These are phyloP conservation scores for Plasmodium cynomolgi DNA, from an alignment of 169 alveolate species.

Conservation along the genomic window DNA sequence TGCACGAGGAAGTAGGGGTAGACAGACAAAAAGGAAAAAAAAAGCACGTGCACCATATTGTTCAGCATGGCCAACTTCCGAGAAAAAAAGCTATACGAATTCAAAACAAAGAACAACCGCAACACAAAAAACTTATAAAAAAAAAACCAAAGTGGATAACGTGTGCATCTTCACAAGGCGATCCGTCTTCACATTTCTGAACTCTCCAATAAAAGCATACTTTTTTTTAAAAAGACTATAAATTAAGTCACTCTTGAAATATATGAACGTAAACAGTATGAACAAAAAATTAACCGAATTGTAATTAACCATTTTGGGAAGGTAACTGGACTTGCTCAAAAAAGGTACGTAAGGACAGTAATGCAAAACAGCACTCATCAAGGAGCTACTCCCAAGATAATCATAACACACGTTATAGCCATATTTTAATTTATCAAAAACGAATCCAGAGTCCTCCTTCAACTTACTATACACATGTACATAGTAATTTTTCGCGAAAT, in stretches of 20 bases:
- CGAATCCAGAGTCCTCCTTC: constrained; percentile 2
- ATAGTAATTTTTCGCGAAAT: constrained; percentile 32
- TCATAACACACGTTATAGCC: neutral
- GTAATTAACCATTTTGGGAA: constrained; percentile 44
- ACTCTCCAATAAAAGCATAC: constrained; percentile 75
- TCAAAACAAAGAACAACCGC: constrained; percentile 53
- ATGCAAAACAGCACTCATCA: neutral
- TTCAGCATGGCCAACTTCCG: constrained; percentile 22
- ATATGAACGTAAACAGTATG: constrained; percentile 45
- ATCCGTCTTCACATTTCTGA: constrained; percentile 56
- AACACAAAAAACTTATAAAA: constrained; percentile 63
- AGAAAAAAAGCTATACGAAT: constrained; percentile 62
- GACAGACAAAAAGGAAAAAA: constrained; percentile 38
- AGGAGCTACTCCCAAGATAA: neutral
- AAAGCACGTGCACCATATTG: constrained; percentile 40
- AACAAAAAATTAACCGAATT: constrained; percentile 67
- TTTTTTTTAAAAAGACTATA: constrained; percentile 66
- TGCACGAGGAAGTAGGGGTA: constrained; percentile 63
- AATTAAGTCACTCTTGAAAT: constrained; percentile 47
- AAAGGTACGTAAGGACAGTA: constrained; percentile 2
- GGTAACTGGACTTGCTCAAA: constrained; percentile 18
- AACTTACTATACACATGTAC: constrained; percentile 1
- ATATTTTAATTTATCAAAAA: neutral
- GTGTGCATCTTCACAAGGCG: constrained; percentile 65
- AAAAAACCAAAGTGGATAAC: constrained; percentile 45